Evolutionary conservation across 352 stramenopile genomes (phyloP).

Genomic region (Pythium monospermum): DNA sequence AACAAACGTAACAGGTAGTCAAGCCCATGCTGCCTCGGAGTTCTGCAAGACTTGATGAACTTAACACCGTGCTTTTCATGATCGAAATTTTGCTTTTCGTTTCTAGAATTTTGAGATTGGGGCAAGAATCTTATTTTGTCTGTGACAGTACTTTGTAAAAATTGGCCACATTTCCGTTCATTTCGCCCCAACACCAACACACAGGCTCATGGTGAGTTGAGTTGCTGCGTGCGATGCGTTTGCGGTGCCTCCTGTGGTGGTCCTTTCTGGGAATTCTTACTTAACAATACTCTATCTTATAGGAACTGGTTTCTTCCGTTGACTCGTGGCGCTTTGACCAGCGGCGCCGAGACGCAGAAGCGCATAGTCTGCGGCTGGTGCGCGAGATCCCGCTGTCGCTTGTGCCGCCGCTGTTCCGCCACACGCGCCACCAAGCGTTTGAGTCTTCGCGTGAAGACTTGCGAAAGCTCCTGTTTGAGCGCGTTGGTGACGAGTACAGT

Average conservation of each 20-base stretch:
- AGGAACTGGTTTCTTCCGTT: slow-evolving; percentile 38
- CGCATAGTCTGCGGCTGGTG: slow-evolving; percentile 40
- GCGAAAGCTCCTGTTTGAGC: slow-evolving; percentile 33
- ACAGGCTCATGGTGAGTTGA: neutral
- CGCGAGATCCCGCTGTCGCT: slow-evolving; percentile 39
- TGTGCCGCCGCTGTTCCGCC: slow-evolving; percentile 16
- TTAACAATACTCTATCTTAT: no score
- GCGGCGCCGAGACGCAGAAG: slow-evolving; percentile 41
- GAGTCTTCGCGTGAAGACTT: slow-evolving; percentile 32
- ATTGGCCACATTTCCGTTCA: neutral
- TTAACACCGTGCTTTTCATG: neutral
- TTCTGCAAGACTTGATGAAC: no score
- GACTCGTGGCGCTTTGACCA: slow-evolving; percentile 48
- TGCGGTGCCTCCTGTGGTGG: no score
- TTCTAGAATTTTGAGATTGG: neutral
- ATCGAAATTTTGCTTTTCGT: neutral
- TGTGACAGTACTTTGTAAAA: neutral
- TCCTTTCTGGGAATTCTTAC: no score
- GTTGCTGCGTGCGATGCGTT: no score
- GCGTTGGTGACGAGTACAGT: slow-evolving; percentile 45
- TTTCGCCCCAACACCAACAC: no score
- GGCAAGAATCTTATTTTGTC: neutral
- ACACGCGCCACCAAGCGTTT: slow-evolving; percentile 10
- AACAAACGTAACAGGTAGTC: no score
- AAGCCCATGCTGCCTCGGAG: no score